Evolutionary conservation across 2,329 filamentous ascomycete genomes (phyloP).

Genomic region (Rutstroemia sp.): DNA sequence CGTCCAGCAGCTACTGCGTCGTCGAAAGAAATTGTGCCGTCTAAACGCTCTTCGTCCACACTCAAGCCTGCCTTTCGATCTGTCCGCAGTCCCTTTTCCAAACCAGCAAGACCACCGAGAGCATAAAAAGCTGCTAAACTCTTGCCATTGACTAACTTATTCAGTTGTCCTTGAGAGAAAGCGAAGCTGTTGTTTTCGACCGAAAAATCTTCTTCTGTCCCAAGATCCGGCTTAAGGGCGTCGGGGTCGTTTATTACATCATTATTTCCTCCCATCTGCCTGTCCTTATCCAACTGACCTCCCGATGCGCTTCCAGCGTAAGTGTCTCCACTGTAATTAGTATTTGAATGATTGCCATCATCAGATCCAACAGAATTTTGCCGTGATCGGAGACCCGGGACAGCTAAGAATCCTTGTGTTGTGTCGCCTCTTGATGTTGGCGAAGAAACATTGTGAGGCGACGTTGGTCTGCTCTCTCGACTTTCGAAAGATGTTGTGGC

Average conservation of each 20-base stretch:
- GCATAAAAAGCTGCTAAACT: conserved; percentile 67
- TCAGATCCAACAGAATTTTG: conserved; percentile 59
- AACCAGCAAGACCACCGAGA: conserved; percentile 62
- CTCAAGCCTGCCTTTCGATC: conserved; percentile 59
- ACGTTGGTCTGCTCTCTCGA: conserved; percentile 54
- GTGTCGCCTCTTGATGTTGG: conserved; percentile 46
- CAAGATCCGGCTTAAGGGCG: conserved; percentile 51
- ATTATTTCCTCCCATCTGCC: conserved; percentile 32
- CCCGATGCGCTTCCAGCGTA: conserved; percentile 34
- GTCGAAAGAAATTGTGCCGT: conserved; percentile 61
- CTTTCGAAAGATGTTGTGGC: conserved; percentile 51
- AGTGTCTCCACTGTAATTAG: conserved; percentile 31
- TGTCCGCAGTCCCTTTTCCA: conserved; percentile 67
- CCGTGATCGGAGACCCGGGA: conserved; percentile 55
- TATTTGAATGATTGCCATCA: conserved; percentile 40
- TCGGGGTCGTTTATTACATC: conserved; percentile 46
- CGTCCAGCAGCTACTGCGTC: conserved; percentile 39
- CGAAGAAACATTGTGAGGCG: conserved; percentile 61
- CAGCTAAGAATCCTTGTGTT: conserved; percentile 49
- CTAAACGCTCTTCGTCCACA: conserved; percentile 57
- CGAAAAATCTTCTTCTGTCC: conserved; percentile 62
- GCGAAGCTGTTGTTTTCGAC: conserved; percentile 64
- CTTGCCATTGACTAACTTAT: conserved; percentile 75
- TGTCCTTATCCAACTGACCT: conserved; percentile 33
- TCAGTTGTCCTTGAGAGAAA: conserved; percentile 64